phyloP scores from a whole-genome alignment of 2,329 filamentous ascomycete species.

The Botrytis sinoallii region DNA sequence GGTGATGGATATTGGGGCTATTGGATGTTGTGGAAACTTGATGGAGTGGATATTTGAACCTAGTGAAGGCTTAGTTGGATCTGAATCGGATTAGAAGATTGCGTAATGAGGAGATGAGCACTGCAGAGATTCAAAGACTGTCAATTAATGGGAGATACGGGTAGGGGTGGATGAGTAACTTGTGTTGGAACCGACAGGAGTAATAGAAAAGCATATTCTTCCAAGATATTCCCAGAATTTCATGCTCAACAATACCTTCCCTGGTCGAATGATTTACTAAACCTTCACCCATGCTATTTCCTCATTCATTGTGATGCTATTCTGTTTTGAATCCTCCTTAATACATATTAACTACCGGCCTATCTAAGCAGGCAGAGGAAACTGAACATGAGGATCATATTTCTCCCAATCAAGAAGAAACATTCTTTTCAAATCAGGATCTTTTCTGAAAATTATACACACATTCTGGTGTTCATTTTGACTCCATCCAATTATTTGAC shows the following conservation, averaged over 20 bases:
- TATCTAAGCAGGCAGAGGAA: constrained; percentile 22
- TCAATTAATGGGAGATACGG: background rate
- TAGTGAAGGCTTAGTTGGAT: background rate
- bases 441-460: constrained; percentile 35
- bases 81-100: background rate
- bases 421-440: constrained; percentile 31
- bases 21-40: background rate
- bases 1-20: background rate
- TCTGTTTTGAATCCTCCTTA: background rate
- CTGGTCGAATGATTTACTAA: fast-evolving
- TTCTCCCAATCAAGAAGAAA: constrained; percentile 32
- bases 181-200: background rate
- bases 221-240: no score
- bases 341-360: background rate
- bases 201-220: background rate
- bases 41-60: background rate
- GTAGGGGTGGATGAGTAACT: background rate
- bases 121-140: background rate
- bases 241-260: background rate
- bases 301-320: no score
- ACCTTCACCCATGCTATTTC: background rate
- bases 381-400: constrained; percentile 31
- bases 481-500: constrained; percentile 33
- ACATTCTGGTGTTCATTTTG: constrained; percentile 34
- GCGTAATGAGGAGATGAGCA: background rate